These are phyloP conservation scores for Peronospora destructor DNA, from an alignment of 352 stramenopile genomes.

Conservation along the genomic window DNA sequence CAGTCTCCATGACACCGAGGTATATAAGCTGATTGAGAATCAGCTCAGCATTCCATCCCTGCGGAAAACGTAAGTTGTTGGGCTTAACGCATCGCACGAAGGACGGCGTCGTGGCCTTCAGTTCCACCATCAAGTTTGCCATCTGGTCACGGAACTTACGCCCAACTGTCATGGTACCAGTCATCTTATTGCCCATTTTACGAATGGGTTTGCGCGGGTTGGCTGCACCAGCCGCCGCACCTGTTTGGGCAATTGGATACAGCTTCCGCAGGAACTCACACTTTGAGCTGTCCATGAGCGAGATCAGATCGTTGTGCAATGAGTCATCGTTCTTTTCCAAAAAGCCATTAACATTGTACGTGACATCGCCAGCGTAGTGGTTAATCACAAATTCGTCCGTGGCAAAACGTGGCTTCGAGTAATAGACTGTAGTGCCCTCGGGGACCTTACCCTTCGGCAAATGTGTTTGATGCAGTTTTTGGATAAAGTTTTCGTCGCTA, in stretches of 20 bases:
- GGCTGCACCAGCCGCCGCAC: conserved; percentile 23
- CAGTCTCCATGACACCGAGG: conserved; percentile 86
- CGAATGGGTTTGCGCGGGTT: conserved; percentile 67
- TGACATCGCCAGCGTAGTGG: conserved; percentile 95
- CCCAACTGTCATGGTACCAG: conserved; percentile 83
- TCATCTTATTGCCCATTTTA: conserved; percentile 84
- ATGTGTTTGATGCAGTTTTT: conserved; percentile 89
- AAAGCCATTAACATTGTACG: conserved; percentile 94
- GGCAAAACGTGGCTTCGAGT: conserved; percentile 80
- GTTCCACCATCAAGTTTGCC: conserved; percentile 79
- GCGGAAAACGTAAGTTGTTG: conserved; percentile 85
- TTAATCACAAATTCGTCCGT: conserved; percentile 94
- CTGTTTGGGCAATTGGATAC: conserved; percentile 48
- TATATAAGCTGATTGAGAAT: conserved; percentile 88
- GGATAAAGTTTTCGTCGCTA: conserved; percentile 88
- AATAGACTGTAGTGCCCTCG: conserved; percentile 74
- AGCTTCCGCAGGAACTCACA: conserved; percentile 73
- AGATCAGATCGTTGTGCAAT: conserved; percentile 87
- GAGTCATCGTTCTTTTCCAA: conserved; percentile 98
- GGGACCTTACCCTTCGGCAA: conserved; percentile 68
- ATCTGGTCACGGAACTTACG: conserved; percentile 89
- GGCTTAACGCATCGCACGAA: conserved; percentile 91
- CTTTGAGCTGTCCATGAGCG: conserved; percentile 81
- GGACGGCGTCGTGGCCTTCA: conserved; percentile 74
- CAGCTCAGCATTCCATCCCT: conserved; percentile 80